Evolutionary conservation across 495 filamentous ascomycete species (phyloP), one percentile per base, ranked within the genome.

Genomic region (Halenospora varia): DNA sequence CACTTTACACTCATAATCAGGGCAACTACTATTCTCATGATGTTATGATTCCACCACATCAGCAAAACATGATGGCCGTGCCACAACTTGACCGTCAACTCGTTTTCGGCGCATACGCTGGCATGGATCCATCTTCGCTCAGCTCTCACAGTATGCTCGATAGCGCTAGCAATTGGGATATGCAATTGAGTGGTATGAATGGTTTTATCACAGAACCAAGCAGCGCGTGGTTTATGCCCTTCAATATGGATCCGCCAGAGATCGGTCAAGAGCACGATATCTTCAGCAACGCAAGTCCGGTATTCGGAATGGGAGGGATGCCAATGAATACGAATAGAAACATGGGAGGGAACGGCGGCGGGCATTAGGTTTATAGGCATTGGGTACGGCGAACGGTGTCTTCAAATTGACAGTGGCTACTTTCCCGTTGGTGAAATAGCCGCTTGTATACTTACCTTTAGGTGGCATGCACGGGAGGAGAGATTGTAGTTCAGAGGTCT

Each of bases 161-260:
- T 44, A 39, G 54, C 13, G 47, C 51, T n/a, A 1, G 22, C 44
- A 9, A n/a, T n/a, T 68, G 63, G 66, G 66, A 68, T 52, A 62
- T 68, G 51, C 57, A 59, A 18, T 60, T 66, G 60, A 51, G 48
- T 10, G 55, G 51, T 3, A 63, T 61, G 55, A 51, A 20, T 10
- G 66, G 67, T 18, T 73, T 70, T 45, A 57, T 66, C 9, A 56
- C 68, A 13, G 77, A 80, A 59, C 71, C 87, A 1, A 90, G 85
- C 53, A 82, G 78, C 44, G 90, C 92, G 20, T 97, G 92, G 92
- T 96, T 96, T 71, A 84, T 96, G 75, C 92, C 92, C 2, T 97
- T 96, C 73, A 97, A 96, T 65, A 82, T 93, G 72, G 88, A 91
- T 60, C 89, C 88, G 51, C 82, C 83, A 20, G 79, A 82, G 51